These are phyloP conservation scores for Russula sp. DNA, from an alignment of 768 basidiomycete genomes.

Conservation along the genomic window DNA sequence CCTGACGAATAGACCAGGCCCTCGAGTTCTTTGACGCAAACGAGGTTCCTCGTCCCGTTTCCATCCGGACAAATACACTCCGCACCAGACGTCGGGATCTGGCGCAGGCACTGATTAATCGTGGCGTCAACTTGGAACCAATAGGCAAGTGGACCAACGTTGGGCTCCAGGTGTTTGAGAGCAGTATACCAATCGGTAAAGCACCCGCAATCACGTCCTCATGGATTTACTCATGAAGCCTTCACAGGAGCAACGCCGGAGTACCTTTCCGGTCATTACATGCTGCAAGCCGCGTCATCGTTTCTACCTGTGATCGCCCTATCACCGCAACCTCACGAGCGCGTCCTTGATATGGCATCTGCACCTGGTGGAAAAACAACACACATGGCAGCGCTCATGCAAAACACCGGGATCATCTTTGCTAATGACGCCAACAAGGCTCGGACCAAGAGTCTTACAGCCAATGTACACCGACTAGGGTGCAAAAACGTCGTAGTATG, in stretches of 20 bases:
- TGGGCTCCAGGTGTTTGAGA: constrained; percentile 97
- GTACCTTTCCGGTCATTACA: constrained; percentile 98
- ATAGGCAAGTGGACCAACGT: constrained; percentile 99
- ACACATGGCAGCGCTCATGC: constrained; percentile 93
- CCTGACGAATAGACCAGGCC: constrained; percentile 51
- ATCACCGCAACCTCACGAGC: constrained; percentile 86
- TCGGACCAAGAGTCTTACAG: constrained; percentile 93
- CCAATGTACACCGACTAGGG: constrained; percentile 93
- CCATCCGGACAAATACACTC: constrained; percentile 96
- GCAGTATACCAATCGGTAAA: constrained; percentile 85
- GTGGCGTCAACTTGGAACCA: constrained; percentile 95
- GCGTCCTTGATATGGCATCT: constrained; percentile 97
- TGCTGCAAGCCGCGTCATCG: constrained; percentile 98
- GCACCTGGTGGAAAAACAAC: constrained; percentile 98
- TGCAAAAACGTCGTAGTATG: constrained; percentile 98
- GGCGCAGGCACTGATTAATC: constrained; percentile 88
- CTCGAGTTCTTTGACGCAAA: constrained; percentile 99
- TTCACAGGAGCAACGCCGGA: constrained; percentile 86
- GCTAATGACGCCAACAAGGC: constrained; percentile 96
- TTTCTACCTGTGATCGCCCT: constrained; percentile 99
- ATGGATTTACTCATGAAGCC: constrained; percentile 12
- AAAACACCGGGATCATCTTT: constrained; percentile 97
- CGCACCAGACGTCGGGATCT: constrained; percentile 91
- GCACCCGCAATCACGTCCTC: neutral
- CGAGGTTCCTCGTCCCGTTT: constrained; percentile 92